Evolutionary conservation across 2,329 filamentous ascomycete species (phyloP), one percentile per base, ranked within the genome.

Genomic region (Diplodia intermedia): DNA sequence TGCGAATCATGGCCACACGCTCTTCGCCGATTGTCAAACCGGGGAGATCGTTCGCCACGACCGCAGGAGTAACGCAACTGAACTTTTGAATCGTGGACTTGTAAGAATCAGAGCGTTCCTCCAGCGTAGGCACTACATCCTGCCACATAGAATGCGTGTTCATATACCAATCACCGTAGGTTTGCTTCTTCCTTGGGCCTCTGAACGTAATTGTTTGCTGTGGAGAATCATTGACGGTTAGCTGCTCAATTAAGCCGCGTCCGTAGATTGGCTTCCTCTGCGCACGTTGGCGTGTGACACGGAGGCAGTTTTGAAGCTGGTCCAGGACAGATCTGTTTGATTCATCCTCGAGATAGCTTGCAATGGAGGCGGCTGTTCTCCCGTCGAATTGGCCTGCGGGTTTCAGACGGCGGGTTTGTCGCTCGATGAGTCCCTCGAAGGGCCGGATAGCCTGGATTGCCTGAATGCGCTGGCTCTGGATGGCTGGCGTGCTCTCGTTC

Each of bases 31-130:
- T 81, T 0, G 91, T 91, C 7, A 94, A 83, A 33, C 86, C 84
- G 20, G 88, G 87, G 73, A 96, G 84, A 71, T 96, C 93, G 36
- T 90, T 87, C 0, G 93, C 93, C 3, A 97, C 89, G 14, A 93
- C 94, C 1, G 92, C 90, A 2, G 95, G 95, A 0, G 95, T 98
- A 40, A 97, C 89, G 73, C 94, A 99, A 0, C 91, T 92, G 74
- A 97, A 99, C 76, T 94, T 92, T 71, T 91, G 89, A 65, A 99
- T 90, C 2, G 86, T 89, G 0, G 88, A 88, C 73, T 94, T 90
- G 79, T 97, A 84, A 15, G 85, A 83, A 63, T 88, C 86, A 1
- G 93, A 89, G 29, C 93, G 89, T 73, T 92, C 86, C 50, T 90
- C 86, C 0, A 97, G 78, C 0, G 89, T 93, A 20, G 89, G 88